phyloP scores from a whole-genome alignment of 495 filamentous ascomycete species.

The Trichoderma orchidacearum region DNA sequence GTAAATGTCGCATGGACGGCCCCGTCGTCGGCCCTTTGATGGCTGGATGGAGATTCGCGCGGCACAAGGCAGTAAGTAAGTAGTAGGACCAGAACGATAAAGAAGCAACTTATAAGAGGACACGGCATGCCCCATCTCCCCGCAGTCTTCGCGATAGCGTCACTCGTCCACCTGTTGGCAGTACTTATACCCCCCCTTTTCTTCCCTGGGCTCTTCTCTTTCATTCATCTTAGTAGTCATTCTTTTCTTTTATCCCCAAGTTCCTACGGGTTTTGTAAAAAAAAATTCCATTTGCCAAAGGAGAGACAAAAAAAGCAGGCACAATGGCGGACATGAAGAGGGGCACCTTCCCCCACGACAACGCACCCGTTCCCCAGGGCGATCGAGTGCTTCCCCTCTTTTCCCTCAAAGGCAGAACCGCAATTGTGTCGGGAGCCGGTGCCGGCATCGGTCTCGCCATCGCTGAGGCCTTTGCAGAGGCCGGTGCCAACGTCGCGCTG shows the following conservation, averaged over 20 bases:
- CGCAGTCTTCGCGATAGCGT: not conserved
- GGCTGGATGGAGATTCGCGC: too few relatives aligned
- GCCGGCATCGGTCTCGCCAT: constrained; percentile 72
- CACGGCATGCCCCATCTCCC: not conserved
- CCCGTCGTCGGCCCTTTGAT: too few relatives aligned
- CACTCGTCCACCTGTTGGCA: not conserved
- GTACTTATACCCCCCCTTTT: not conserved
- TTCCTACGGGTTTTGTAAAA: too few relatives aligned
- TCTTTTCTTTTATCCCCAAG: too few relatives aligned
- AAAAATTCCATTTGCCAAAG: too few relatives aligned
- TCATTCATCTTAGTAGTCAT: not conserved
- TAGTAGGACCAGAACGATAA: too few relatives aligned
- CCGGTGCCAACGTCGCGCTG: constrained; percentile 76
- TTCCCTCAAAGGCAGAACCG: constrained; percentile 71
- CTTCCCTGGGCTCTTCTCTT: not conserved
- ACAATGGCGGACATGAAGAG: constrained; percentile 34
- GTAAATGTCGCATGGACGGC: not conserved
- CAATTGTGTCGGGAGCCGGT: constrained; percentile 69
- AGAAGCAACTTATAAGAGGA: constrained; percentile 6
- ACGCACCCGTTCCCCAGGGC: constrained; percentile 43
- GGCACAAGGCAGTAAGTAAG: too few relatives aligned
- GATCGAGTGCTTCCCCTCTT: constrained; percentile 63
- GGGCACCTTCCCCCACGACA: constrained; percentile 45
- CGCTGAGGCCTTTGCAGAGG: constrained; percentile 63
- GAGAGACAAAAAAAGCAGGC: too few relatives aligned